phyloP scores from a whole-genome alignment of 345 rosid genomes.

The Ceriops zippeliana region DNA sequence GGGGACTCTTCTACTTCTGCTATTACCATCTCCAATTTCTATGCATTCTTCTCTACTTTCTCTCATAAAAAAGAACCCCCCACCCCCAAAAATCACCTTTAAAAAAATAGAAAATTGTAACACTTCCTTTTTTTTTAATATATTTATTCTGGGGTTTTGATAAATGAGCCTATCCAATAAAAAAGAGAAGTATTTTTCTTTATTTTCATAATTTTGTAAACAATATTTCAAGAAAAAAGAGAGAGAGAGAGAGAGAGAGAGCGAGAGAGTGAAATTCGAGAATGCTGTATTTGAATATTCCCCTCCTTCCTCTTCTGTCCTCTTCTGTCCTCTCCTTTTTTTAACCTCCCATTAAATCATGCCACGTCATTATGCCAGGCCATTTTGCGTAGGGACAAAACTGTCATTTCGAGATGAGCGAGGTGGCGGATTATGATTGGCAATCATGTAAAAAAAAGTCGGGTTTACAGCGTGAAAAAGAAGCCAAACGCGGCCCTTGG shows the following conservation, averaged over 20 bases:
- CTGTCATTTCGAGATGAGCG: neutral
- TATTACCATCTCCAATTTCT: constrained; percentile 38
- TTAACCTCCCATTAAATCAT: constrained; percentile 7
- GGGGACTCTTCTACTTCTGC: constrained; percentile 21
- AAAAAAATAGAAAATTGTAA: neutral
- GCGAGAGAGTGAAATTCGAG: constrained; percentile 2
- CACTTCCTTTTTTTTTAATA: neutral
- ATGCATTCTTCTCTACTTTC: constrained; percentile 26
- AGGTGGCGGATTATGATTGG: constrained; percentile 32
- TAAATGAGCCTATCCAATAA: constrained; percentile 51
- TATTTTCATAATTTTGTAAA: neutral
- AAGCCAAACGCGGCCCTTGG: constrained; percentile 8
- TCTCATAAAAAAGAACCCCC: constrained; percentile 25
- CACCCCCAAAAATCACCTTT: neutral
- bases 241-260: constrained; percentile 5
- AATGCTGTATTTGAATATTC: constrained; percentile 15
- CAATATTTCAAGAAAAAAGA: neutral
- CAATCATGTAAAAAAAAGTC: neutral
- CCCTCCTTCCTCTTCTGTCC: neutral
- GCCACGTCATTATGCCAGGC: constrained; percentile 18
- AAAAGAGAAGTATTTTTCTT: neutral
- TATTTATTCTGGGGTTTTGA: constrained; percentile 15
- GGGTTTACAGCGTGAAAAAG: constrained; percentile 2
- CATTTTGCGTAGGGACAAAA: neutral
- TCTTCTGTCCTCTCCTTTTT: too few species aligned